A percentile compares a stretch with the other conserved stretches of the same genome.
Evolutionary conservation across 2,329 filamentous ascomycete species (phyloP).

Genomic region (Fusarium fracticaudum): DNA sequence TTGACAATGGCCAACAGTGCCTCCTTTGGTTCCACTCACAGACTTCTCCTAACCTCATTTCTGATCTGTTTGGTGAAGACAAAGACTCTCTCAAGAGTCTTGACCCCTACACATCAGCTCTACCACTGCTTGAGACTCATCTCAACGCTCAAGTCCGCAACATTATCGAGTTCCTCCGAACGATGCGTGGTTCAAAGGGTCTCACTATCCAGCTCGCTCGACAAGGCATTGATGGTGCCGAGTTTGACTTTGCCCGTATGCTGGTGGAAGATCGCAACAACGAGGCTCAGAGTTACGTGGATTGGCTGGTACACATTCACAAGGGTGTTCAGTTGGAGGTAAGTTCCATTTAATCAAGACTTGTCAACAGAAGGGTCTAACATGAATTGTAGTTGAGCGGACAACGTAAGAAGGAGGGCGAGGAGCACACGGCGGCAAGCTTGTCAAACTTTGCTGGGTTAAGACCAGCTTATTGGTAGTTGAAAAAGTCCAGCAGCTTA

Average conservation of each 20-base stretch:
- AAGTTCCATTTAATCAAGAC: slow-evolving; percentile 44
- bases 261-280: slow-evolving; percentile 96
- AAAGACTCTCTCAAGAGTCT: slow-evolving; percentile 75
- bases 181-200: slow-evolving; percentile 84
- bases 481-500: slow-evolving; percentile 21
- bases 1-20: slow-evolving; percentile 94
- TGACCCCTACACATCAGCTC: slow-evolving; percentile 80
- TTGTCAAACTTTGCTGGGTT: slow-evolving; percentile 67
- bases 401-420: slow-evolving; percentile 75
- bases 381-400: slow-evolving; percentile 65
- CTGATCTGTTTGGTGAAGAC: slow-evolving; percentile 87
- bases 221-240: slow-evolving; percentile 92
- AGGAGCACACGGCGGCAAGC: slow-evolving; percentile 55
- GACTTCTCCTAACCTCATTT: slow-evolving; percentile 89
- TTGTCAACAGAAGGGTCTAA: slow-evolving; percentile 5
- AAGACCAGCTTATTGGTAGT: slow-evolving; percentile 68
- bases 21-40: slow-evolving; percentile 93
- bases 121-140: slow-evolving; percentile 90
- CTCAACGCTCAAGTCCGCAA: slow-evolving; percentile 96
- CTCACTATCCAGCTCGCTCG: slow-evolving; percentile 89
- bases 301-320: slow-evolving; percentile 97
- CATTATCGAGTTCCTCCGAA: slow-evolving; percentile 85
- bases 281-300: slow-evolving; percentile 96
- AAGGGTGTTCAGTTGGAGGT: slow-evolving; percentile 92
- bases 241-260: slow-evolving; percentile 94